A percentile compares a stretch with the other conserved stretches of the same genome.
Evolutionary conservation across 2,329 filamentous ascomycete species (phyloP).

Genomic region (Byssochlamys sp.): DNA sequence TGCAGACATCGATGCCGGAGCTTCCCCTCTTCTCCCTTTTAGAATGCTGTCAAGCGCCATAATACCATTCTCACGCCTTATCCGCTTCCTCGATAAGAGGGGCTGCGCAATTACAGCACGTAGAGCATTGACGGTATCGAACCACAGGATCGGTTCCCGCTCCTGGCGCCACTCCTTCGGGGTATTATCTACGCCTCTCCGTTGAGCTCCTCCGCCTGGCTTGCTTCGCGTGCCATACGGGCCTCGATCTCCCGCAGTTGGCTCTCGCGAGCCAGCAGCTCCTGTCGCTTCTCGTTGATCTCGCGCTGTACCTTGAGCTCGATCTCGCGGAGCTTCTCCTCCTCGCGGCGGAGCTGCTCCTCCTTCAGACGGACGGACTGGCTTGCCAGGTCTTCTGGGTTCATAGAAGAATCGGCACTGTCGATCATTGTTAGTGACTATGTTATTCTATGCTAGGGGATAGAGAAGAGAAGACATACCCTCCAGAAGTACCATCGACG

Average conservation of each 20-base stretch:
- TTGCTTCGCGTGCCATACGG: slow-evolving; percentile 82
- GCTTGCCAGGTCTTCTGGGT: slow-evolving; percentile 90
- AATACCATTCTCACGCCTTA: slow-evolving; percentile 1
- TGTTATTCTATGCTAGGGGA: background rate
- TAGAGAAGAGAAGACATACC: slow-evolving; percentile 52
- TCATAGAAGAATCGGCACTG: slow-evolving; percentile 70
- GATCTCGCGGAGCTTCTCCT: slow-evolving; percentile 99
- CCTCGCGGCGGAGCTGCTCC: slow-evolving; percentile 94
- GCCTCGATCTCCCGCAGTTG: slow-evolving; percentile 98
- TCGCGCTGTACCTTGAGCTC: slow-evolving; percentile 99
- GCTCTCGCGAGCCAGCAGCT: slow-evolving; percentile 90
- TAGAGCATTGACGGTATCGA: slow-evolving; percentile 26
- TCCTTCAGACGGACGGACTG: slow-evolving; percentile 99
- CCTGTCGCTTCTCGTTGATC: slow-evolving; percentile 99
- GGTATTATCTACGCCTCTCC: slow-evolving; percentile 28
- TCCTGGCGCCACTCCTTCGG: slow-evolving; percentile 19
- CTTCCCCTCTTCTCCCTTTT: slow-evolving; percentile 15
- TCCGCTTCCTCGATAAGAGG: slow-evolving; percentile 1
- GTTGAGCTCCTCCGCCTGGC: slow-evolving; percentile 29
- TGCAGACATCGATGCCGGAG: slow-evolving; percentile 18
- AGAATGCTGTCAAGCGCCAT: slow-evolving; percentile 22
- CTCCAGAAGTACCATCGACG: slow-evolving; percentile 69
- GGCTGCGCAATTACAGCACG: slow-evolving; percentile 22
- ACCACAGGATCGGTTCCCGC: slow-evolving; percentile 20
- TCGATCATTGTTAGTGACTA: slow-evolving; percentile 31